phyloP scores from a whole-genome alignment of 1,284 basidiomycete genomes.

The Heimioporus retisporus region DNA sequence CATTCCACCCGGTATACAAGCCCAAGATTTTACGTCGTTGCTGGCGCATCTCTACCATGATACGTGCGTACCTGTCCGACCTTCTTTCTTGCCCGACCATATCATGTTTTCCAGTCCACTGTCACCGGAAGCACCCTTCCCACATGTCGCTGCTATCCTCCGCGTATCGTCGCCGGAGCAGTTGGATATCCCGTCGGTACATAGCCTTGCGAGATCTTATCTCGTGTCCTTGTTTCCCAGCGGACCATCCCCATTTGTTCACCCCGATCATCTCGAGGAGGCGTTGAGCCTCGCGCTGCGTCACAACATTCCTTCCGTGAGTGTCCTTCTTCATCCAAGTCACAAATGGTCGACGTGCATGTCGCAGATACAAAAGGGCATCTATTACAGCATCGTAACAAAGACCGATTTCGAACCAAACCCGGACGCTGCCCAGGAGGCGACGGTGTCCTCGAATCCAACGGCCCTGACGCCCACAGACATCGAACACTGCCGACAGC shows the following conservation, averaged over 20 bases:
- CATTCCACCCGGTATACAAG: constrained; percentile 49
- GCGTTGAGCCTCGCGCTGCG: constrained; percentile 60
- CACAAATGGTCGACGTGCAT: background rate
- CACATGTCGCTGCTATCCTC: constrained; percentile 60
- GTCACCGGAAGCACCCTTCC: constrained; percentile 51
- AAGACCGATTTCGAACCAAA: constrained; percentile 60
- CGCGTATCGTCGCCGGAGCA: constrained; percentile 63
- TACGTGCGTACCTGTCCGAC: constrained; percentile 45
- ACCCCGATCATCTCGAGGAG: constrained; percentile 56
- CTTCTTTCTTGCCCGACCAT: no score
- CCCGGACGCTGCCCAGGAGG: background rate
- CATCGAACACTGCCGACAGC: constrained; percentile 47
- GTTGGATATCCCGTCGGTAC: constrained; percentile 65
- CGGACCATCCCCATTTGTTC: constrained; percentile 48
- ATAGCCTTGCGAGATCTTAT: constrained; percentile 52
- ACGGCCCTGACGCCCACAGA: constrained; percentile 32
- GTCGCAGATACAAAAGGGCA: constrained; percentile 64
- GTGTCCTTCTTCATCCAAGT: constrained; percentile 29
- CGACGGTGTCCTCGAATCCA: background rate
- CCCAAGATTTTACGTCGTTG: constrained; percentile 62
- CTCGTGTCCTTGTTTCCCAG: constrained; percentile 58
- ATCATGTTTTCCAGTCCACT: constrained; percentile 52
- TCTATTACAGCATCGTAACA: constrained; percentile 70
- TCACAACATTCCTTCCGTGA: constrained; percentile 56
- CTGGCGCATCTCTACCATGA: constrained; percentile 74